Evolutionary conservation across 2,329 filamentous ascomycete species (phyloP), one percentile per base, ranked within the genome.

Genomic region (Cladosporium sp.): DNA sequence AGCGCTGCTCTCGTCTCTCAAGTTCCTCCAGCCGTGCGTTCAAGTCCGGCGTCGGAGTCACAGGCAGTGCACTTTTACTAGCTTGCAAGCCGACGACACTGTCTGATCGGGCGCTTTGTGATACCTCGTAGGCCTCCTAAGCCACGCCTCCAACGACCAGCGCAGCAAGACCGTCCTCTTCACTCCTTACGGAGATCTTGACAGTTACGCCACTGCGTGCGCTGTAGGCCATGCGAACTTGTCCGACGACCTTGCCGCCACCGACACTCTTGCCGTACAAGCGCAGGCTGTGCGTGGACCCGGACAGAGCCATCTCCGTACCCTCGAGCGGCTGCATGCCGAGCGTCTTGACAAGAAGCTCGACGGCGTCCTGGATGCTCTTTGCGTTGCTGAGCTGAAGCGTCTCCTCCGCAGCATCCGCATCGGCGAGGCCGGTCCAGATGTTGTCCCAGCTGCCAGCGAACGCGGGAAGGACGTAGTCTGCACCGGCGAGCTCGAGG

Each of bases 291-390:
- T 99, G 95, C 68, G 93, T 97, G 67, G 89, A 93, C 74, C 90
- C 90, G 75, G 89, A 96, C 71, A 97, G 84, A 0, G 92, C 90
- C 46, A 99, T 89, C 71, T 99, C 95, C 35, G 91, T 96, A 72
- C 94, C 95, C 73, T 99, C 95, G 55, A 99, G 86, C 14, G 95
- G 92, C 79, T 98, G 95, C 74, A 99, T 84, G 35, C 92, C 97
- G 29, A 99, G 85, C 0, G 91, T 86, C 79, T 93, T 91, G 74
- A 91, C 86, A 67, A 99, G 86, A 81, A 95, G 89, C 79, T 98
- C 94, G 55, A 93, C 96, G 28, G 95, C 95, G 80, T 98, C 95
- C 91, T 91, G 87, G 80, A 99, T 96, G 75, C 91, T 93, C 88
- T 96, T 97, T 75, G 95, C 88, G 72, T 90, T 90, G 74, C 89